Conservation (phyloP, 2,329 filamentous ascomycete genomes). For the Alternaria sp. region DNA sequence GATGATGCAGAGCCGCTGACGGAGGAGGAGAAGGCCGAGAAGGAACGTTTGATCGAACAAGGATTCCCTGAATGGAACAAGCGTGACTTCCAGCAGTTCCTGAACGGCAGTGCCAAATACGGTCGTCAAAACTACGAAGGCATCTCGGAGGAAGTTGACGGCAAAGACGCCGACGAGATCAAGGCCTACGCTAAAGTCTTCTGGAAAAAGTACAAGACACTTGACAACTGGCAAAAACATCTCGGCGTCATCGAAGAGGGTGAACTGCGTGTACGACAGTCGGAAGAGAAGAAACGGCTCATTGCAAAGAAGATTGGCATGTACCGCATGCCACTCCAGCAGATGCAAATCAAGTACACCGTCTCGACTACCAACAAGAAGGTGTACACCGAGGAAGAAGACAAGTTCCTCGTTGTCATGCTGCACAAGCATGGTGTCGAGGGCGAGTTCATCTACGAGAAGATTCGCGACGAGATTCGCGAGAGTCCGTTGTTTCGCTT, state of each 20-base stretch:
- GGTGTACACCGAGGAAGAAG: constrained; percentile 98
- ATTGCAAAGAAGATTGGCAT: constrained; percentile 93
- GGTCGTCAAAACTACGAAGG: constrained; percentile 84
- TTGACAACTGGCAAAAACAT: constrained; percentile 87
- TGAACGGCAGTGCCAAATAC: constrained; percentile 93
- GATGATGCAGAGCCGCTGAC: constrained; percentile 89
- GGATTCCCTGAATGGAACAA: constrained; percentile 97
- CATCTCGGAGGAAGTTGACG: constrained; percentile 90
- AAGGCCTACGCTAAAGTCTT: constrained; percentile 93
- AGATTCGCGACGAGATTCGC: constrained; percentile 95
- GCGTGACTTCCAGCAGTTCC: constrained; percentile 96
- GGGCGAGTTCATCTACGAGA: constrained; percentile 87
- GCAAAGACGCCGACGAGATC: constrained; percentile 84
- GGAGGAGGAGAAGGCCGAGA: constrained; percentile 88
- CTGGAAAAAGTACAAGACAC: constrained; percentile 93
- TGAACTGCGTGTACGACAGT: constrained; percentile 86
- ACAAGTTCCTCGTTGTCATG: constrained; percentile 92
- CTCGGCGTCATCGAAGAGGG: constrained; percentile 90
- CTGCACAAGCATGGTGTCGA: constrained; percentile 93
- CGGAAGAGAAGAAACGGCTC: constrained; percentile 91
- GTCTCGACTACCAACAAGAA: constrained; percentile 99
- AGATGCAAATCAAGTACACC: constrained; percentile 98
- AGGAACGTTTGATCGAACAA: constrained; percentile 79
- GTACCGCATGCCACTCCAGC: constrained; percentile 96
- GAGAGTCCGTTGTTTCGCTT: constrained; percentile 96